Evolutionary conservation across 2,329 filamentous ascomycete genomes (phyloP), one percentile per base, ranked within the genome.

Genomic region (Beauveria sp.): DNA sequence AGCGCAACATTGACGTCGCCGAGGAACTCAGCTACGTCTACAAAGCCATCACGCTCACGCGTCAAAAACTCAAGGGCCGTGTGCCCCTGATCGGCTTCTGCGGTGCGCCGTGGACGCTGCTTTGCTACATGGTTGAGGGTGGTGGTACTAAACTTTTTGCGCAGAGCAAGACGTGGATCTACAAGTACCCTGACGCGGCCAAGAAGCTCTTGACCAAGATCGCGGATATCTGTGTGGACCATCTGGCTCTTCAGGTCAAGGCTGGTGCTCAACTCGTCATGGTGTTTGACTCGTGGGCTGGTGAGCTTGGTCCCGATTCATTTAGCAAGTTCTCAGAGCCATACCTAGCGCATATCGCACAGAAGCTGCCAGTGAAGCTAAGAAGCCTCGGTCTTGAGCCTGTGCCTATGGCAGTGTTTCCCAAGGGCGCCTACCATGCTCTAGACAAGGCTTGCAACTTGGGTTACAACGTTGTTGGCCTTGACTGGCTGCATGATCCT

Each of bases 91-190:
- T 96, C 72, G 95, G 95, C 42, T 99, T 99, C 79, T 97, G 93
- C 70, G 95, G 95, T 60, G 93, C 95, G 8, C 95, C 95, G 1
- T 99, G 95, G 91, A 99, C 95, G 2, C 77, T 99, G 63, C 83
- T 99, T 70, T 96, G 93, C 79, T 99, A 99, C 79, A 99, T 99
- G 95, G 91, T 98, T 20, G 95, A 99, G 76, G 95, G 95, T 18
- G 95, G 95, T 53, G 95, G 95, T 49, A 96, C 89, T 67, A 98
- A 98, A 79, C 81, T 98, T 71, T 71, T 98, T 78, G 86, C 90
- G 63, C 88, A 96, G 76, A 89, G 86, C 70, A 99, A 99, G 83
- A 96, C 90, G 28, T 99, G 95, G 95, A 87, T 98, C 63, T 99
- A 93, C 81, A 91, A 86, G 75, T 91, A 97, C 70, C 83, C 89